phyloP scores from a whole-genome alignment of 352 stramenopile species.

The Pythium aphanidermatum region DNA sequence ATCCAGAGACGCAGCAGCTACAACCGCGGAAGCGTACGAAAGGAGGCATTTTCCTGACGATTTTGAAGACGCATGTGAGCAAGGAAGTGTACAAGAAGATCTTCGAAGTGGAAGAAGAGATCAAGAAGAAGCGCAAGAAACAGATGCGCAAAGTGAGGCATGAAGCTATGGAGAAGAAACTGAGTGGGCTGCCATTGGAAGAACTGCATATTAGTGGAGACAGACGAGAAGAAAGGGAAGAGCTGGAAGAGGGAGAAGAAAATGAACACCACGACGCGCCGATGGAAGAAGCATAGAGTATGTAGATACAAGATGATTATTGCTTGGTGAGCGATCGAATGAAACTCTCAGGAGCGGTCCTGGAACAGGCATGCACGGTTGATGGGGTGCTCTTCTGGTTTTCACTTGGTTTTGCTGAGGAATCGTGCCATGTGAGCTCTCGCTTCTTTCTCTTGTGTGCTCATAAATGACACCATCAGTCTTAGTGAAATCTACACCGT shows the following conservation, averaged over 20 bases:
- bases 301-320: neutral
- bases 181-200: slow-evolving; percentile 51
- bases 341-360: neutral
- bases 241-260: slow-evolving; percentile 29
- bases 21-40: slow-evolving; percentile 59
- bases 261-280: slow-evolving; percentile 26
- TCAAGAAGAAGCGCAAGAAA: slow-evolving; percentile 76
- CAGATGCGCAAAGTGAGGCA: slow-evolving; percentile 32
- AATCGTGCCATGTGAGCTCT: slow-evolving; percentile 11
- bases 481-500: slow-evolving; percentile 6
- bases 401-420: slow-evolving; percentile 6
- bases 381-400: too few species aligned
- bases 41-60: slow-evolving; percentile 59
- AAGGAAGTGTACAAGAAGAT: slow-evolving; percentile 69
- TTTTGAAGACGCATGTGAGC: slow-evolving; percentile 55
- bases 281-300: neutral
- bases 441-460: slow-evolving; percentile 8
- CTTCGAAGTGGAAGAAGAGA: slow-evolving; percentile 62
- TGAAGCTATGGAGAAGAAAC: slow-evolving; percentile 56
- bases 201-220: slow-evolving; percentile 31
- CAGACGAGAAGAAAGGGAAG: slow-evolving; percentile 5
- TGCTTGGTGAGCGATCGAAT: neutral
- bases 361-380: too few species aligned
- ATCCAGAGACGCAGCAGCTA: slow-evolving; percentile 29
- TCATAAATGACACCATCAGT: slow-evolving; percentile 1